These are phyloP conservation scores for Fusarium sp. DNA, from an alignment of 2,329 filamentous ascomycete genomes.

Conservation along the genomic window DNA sequence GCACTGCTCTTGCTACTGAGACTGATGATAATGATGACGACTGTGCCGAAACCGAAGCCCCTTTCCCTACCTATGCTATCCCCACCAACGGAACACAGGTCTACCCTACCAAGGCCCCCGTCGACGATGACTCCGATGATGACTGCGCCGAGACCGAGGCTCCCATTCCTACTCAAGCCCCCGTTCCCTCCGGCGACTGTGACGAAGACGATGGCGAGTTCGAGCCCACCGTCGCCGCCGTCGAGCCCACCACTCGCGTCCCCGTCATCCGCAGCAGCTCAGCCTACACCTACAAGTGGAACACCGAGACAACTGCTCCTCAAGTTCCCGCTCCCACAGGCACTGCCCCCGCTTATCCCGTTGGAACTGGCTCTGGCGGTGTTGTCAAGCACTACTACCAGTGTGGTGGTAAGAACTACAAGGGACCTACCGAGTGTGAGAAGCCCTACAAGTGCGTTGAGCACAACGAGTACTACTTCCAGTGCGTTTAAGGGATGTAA, in stretches of 20 bases:
- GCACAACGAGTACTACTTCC: slow-evolving; percentile 36
- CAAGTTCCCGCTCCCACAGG: slow-evolving; percentile 16
- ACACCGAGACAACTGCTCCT: slow-evolving; percentile 24
- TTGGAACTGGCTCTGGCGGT: slow-evolving; percentile 17
- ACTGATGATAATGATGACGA: slow-evolving; percentile 26
- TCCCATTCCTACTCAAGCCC: background rate
- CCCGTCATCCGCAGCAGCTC: slow-evolving; percentile 34
- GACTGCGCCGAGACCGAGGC: slow-evolving; percentile 9
- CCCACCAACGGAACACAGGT: slow-evolving; percentile 29
- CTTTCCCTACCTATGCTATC: slow-evolving; percentile 25
- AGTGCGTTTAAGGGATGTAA: slow-evolving; percentile 23
- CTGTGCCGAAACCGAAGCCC: slow-evolving; percentile 9
- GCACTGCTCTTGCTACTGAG: slow-evolving; percentile 28
- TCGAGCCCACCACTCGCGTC: slow-evolving; percentile 14
- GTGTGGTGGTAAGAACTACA: slow-evolving; percentile 34
- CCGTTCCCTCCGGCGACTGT: background rate
- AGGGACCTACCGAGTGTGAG: slow-evolving; percentile 36
- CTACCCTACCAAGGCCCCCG: slow-evolving; percentile 12
- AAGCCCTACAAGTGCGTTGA: slow-evolving; percentile 26
- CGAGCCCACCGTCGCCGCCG: background rate
- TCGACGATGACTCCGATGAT: slow-evolving; percentile 5
- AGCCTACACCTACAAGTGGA: slow-evolving; percentile 33
- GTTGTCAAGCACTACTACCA: slow-evolving; percentile 33
- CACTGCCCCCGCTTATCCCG: slow-evolving; percentile 15
- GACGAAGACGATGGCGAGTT: slow-evolving; percentile 1